Conservation (phyloP, 2,329 filamentous ascomycete species). For the Fusarium austroafricanum region DNA sequence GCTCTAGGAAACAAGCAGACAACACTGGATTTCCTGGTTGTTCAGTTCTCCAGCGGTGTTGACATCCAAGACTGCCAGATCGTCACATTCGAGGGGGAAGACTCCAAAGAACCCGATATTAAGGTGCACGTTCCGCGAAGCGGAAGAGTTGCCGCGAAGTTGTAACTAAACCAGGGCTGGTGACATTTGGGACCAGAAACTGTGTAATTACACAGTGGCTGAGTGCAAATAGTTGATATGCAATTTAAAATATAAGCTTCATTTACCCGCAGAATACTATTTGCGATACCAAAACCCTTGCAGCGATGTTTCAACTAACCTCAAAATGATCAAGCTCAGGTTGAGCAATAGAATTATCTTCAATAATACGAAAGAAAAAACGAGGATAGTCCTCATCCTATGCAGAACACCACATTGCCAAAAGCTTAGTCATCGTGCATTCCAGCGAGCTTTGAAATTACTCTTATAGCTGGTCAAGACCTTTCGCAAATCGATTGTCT, state of each 20-base stretch:
- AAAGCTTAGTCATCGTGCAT: constrained; percentile 37
- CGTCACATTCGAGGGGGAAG: constrained; percentile 58
- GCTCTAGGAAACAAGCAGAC: constrained; percentile 72
- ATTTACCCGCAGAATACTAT: neutral
- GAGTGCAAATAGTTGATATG: constrained; percentile 13
- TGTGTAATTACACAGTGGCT: constrained; percentile 32
- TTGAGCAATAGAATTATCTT: neutral
- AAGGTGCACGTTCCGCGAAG: constrained; percentile 46
- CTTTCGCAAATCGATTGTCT: neutral
- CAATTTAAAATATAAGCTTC: constrained; percentile 18
- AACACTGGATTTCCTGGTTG: constrained; percentile 86
- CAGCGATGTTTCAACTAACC: constrained; percentile 21
- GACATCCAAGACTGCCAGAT: constrained; percentile 89
- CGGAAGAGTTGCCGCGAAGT: constrained; percentile 24
- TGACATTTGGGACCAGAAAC: constrained; percentile 29
- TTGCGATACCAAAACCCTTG: neutral
- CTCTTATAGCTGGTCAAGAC: constrained; percentile 10
- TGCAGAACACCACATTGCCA: constrained; percentile 1
- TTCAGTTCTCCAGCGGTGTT: constrained; percentile 89
- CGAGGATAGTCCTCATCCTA: constrained; percentile 20
- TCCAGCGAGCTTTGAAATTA: neutral
- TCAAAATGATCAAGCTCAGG: constrained; percentile 17
- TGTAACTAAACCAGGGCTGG: constrained; percentile 19
- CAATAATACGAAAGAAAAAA: neutral
- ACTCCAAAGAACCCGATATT: constrained; percentile 55